Evolutionary conservation across 805 yeast species (phyloP).

Genomic region (Starmerella gropengiesseri): DNA sequence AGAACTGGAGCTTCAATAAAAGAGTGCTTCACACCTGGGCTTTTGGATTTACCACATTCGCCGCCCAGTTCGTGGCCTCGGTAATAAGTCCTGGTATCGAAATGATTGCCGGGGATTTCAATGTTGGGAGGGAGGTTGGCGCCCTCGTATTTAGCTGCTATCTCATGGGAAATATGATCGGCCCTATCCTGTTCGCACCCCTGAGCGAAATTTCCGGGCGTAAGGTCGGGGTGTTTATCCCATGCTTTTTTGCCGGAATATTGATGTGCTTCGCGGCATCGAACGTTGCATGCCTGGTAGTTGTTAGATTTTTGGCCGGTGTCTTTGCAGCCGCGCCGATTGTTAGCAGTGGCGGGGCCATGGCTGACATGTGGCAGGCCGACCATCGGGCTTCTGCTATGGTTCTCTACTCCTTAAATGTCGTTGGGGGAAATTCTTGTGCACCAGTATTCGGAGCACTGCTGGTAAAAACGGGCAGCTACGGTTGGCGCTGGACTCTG

Average conservation of each 20-base stretch:
- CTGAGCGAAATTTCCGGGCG: slow-evolving; percentile 49
- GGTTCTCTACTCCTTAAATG: slow-evolving; percentile 41
- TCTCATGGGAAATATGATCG: slow-evolving; percentile 51
- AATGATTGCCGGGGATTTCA: slow-evolving; percentile 37
- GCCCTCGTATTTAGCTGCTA: slow-evolving; percentile 44
- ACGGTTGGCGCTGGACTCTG: slow-evolving; percentile 50
- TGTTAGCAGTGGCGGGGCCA: slow-evolving; percentile 51
- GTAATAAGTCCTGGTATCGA: slow-evolving; percentile 43
- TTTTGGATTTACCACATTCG: slow-evolving; percentile 37
- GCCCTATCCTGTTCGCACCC: slow-evolving; percentile 51
- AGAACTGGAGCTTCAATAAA: slow-evolving; percentile 41
- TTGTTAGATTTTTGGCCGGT: slow-evolving; percentile 48
- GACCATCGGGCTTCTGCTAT: slow-evolving; percentile 43
- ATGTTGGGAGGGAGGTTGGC: slow-evolving; percentile 37
- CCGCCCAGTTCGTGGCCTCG: slow-evolving; percentile 45
- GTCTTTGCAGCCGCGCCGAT: slow-evolving; percentile 52
- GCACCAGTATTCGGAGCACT: slow-evolving; percentile 40
- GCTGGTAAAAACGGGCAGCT: slow-evolving; percentile 30
- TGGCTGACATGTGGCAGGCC: slow-evolving; percentile 49
- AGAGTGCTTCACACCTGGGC: slow-evolving; percentile 35
- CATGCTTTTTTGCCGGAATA: slow-evolving; percentile 39
- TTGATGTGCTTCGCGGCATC: slow-evolving; percentile 34
- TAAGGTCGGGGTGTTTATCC: slow-evolving; percentile 39
- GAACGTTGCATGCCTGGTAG: slow-evolving; percentile 31
- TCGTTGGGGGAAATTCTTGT: slow-evolving; percentile 34